These are phyloP conservation scores for Trichoderma atrobrunneum DNA, from an alignment of 2,329 filamentous ascomycete species.

Conservation along the genomic window DNA sequence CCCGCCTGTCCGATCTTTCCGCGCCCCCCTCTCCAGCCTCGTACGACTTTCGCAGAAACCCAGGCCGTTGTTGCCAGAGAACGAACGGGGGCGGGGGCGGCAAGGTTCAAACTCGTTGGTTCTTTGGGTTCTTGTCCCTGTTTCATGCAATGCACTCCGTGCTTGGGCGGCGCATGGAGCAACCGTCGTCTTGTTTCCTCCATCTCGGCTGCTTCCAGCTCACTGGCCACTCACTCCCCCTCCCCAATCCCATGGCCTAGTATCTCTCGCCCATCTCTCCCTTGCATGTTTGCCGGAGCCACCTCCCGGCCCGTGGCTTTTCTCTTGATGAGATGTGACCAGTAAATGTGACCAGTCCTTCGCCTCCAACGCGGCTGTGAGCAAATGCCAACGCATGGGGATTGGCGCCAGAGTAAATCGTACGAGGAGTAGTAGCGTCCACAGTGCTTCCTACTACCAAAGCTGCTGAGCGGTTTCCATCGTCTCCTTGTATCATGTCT, in stretches of 20 bases:
- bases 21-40: conserved; percentile 13
- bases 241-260: not conserved
- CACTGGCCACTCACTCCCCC: not conserved
- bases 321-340: conserved; percentile 15
- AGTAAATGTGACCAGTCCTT: conserved; percentile 7
- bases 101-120: not conserved
- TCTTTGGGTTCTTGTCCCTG: not conserved
- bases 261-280: not conserved
- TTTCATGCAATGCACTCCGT: conserved; percentile 8
- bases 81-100: not conserved
- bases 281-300: not conserved
- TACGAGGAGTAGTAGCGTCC: not conserved
- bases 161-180: not conserved
- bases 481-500: conserved; percentile 12
- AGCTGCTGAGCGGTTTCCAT: not conserved
- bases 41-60: not conserved
- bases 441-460: not conserved
- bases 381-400: not conserved
- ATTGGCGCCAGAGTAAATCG: not conserved
- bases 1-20: conserved; percentile 19
- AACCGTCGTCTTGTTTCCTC: conserved; percentile 1
- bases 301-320: conserved; percentile 4
- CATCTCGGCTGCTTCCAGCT: conserved; percentile 6
- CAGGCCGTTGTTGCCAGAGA: not conserved
- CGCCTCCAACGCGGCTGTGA: not conserved